Percentiles rank a stretch among this genome's conserved stretches.
Conservation (phyloP, 2,329 filamentous ascomycete genomes). For the Clonostachys solani region DNA sequence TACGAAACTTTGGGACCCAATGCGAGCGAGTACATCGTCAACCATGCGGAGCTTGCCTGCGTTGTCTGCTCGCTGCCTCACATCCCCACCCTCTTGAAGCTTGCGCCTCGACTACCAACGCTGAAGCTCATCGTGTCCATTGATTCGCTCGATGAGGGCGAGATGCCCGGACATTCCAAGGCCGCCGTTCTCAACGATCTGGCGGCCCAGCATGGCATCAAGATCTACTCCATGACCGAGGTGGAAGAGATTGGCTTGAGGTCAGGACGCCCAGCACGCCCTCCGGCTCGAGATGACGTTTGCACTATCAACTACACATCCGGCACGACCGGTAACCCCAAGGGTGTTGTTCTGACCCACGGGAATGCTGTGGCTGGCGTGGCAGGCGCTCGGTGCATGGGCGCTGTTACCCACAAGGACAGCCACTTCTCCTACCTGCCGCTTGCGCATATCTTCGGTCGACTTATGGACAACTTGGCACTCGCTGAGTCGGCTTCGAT, state of each 20-base stretch:
- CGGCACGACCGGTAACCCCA: constrained; percentile 77
- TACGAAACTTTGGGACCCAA: constrained; percentile 95
- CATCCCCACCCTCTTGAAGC: constrained; percentile 75
- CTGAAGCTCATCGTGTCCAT: constrained; percentile 87
- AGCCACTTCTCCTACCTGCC: constrained; percentile 83
- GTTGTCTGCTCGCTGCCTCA: constrained; percentile 78
- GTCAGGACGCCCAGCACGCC: constrained; percentile 64
- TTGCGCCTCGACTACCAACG: constrained; percentile 69
- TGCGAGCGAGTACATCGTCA: constrained; percentile 91
- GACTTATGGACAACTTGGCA: constrained; percentile 73
- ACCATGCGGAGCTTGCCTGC: constrained; percentile 73
- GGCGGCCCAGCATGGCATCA: constrained; percentile 68
- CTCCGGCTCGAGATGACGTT: constrained; percentile 70
- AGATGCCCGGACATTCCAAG: constrained; percentile 75
- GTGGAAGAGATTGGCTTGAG: constrained; percentile 78
- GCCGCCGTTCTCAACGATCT: constrained; percentile 70
- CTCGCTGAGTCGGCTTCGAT: constrained; percentile 70
- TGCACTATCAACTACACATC: constrained; percentile 92
- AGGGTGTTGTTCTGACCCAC: constrained; percentile 82
- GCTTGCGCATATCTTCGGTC: constrained; percentile 89
- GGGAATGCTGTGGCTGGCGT: constrained; percentile 73
- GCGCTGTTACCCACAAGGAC: constrained; percentile 47
- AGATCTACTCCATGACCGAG: constrained; percentile 73
- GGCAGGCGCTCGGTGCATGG: constrained; percentile 53
- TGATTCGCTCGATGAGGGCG: constrained; percentile 77